Evolutionary conservation across 179 eudicot species (phyloP).

Genomic region (Silene coronaria): DNA sequence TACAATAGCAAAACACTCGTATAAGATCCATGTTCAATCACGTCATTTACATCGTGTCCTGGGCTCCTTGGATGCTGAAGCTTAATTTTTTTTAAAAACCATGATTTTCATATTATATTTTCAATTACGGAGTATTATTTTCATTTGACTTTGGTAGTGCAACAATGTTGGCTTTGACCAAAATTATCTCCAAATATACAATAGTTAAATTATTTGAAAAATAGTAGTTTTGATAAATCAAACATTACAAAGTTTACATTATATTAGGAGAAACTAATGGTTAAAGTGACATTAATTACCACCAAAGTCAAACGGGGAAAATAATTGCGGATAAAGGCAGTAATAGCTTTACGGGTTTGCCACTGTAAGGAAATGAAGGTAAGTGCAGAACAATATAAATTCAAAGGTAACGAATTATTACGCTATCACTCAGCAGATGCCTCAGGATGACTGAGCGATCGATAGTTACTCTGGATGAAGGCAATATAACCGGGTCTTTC

Average conservation of each 20-base stretch:
- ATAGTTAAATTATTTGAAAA: neutral
- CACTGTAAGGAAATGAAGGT: neutral
- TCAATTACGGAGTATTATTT: neutral
- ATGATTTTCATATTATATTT: neutral
- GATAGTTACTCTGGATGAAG: constrained; percentile 74
- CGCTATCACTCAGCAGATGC: constrained; percentile 90
- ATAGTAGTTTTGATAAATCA: neutral
- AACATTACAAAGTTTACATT: neutral
- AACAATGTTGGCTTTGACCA: neutral
- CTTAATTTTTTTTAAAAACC: neutral
- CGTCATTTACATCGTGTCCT: too few species aligned
- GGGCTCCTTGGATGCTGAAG: neutral
- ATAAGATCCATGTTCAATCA: too few species aligned
- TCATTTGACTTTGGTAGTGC: neutral
- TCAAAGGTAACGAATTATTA: constrained; percentile 27
- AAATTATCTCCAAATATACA: neutral
- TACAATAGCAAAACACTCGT: constrained; percentile 28
- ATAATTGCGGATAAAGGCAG: neutral
- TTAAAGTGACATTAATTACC: neutral
- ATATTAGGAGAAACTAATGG: neutral
- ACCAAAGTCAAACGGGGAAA: neutral
- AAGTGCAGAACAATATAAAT: neutral
- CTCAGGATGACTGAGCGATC: constrained; percentile 93
- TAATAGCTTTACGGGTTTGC: neutral
- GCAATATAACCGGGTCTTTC: constrained; percentile 96